These are phyloP conservation scores for Termitomyces sp. DNA, from an alignment of 768 basidiomycete genomes.

Conservation along the genomic window DNA sequence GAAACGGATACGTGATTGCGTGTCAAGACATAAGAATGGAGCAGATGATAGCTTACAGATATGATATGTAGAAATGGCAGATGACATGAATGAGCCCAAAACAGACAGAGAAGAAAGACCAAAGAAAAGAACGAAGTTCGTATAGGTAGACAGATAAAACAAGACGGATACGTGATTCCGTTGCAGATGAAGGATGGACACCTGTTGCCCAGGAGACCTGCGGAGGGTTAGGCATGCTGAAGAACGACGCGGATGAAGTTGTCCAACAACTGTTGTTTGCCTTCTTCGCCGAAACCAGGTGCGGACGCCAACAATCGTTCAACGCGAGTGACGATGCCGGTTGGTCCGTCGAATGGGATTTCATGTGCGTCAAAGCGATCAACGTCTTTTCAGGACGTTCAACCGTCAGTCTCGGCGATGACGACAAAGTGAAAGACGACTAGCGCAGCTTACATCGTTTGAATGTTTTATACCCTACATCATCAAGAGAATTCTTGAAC, in stretches of 20 bases:
- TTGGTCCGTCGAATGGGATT: constrained; percentile 73
- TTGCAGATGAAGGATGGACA: not conserved
- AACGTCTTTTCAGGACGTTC: constrained; percentile 45
- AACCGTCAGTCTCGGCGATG: constrained; percentile 8
- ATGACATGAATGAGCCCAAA: constrained; percentile 3
- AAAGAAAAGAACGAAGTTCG: not conserved
- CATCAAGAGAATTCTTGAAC: constrained; percentile 44
- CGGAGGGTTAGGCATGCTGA: constrained; percentile 33
- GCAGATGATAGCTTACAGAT: constrained; percentile 10
- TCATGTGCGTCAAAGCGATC: constrained; percentile 71
- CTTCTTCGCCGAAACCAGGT: constrained; percentile 41
- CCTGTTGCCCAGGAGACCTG: not conserved
- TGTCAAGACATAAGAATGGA: not conserved
- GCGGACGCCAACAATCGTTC: constrained; percentile 54
- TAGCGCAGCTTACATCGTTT: constrained; percentile 56
- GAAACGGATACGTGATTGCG: not conserved
- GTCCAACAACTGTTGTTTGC: constrained; percentile 52
- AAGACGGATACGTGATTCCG: not conserved
- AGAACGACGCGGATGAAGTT: constrained; percentile 60
- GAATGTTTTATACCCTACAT: constrained; percentile 44
- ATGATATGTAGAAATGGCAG: constrained; percentile 4
- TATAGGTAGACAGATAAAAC: not conserved
- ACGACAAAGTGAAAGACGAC: constrained; percentile 5
- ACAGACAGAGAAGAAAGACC: constrained; percentile 1
- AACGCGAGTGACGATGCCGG: constrained; percentile 64